These are phyloP conservation scores for Kentomonas sorsogonicus DNA, from an alignment of 208 protist species.

Conservation along the genomic window DNA sequence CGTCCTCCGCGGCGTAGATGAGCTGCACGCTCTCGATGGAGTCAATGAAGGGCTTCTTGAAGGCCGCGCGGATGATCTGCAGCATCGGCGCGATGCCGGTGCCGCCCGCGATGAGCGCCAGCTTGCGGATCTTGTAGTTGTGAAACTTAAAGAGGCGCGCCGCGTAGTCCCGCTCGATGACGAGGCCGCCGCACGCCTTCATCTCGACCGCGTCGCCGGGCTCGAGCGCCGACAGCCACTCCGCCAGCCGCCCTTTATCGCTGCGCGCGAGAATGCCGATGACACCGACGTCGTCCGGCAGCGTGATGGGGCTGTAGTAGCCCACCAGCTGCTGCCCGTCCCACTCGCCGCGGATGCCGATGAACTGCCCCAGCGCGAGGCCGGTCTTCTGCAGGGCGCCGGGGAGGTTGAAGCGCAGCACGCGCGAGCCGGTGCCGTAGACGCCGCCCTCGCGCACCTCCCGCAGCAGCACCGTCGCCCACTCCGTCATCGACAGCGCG, in stretches of 20 bases:
- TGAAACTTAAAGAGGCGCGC: conserved; percentile 51
- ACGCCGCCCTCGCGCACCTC: conserved; percentile 39
- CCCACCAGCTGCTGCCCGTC: conserved; percentile 44
- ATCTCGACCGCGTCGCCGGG: conserved; percentile 75
- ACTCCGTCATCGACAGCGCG: conserved; percentile 34
- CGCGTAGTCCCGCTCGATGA: conserved; percentile 40
- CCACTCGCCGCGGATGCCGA: conserved; percentile 51
- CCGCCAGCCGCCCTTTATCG: conserved; percentile 42
- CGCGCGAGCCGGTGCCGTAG: conserved; percentile 39
- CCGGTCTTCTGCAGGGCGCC: conserved; percentile 63
- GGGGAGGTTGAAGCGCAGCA: conserved; percentile 70
- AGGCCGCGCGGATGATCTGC: conserved; percentile 83
- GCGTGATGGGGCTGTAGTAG: conserved; percentile 75
- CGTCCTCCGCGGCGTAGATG: conserved; percentile 67
- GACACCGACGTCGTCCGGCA: conserved; percentile 56
- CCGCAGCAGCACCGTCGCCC: conserved; percentile 31
- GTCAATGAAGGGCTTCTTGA: conserved; percentile 63
- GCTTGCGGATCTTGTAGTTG: conserved; percentile 45
- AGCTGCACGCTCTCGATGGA: conserved; percentile 45
- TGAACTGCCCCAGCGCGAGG: conserved; percentile 69
- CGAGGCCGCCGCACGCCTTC: conserved; percentile 58
- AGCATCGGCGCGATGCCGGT: conserved; percentile 91
- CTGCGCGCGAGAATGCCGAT: conserved; percentile 58
- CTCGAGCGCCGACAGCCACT: conserved; percentile 55
- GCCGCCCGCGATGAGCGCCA: conserved; percentile 70